Base-by-base conservation (phyloP, 306 rosid species). In the Cyamopsis tetragonoloba region DNA sequence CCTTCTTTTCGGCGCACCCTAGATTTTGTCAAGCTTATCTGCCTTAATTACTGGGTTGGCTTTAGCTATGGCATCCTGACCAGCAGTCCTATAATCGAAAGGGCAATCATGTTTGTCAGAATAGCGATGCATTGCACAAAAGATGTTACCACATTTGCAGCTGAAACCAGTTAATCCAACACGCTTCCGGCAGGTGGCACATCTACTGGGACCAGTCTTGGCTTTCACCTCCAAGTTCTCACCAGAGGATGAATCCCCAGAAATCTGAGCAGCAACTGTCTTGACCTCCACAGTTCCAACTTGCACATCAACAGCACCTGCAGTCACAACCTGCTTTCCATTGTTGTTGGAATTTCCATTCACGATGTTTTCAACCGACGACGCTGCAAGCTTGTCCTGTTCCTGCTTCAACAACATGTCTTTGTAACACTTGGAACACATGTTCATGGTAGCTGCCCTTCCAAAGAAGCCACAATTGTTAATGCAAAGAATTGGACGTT, bases 351-450 rank as follows among this genome's bases (percentile, higher is more conserved):
- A 46, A 72, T 19, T 30, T 4, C 83, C 82, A 66, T 87, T 86
- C 66, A 86, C 88, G 28, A 89, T 76, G 82, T 80, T 86, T 30
- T 74, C 93, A 43, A 89, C 79, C 1, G 96, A 86, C 20, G 93
- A 70, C 3, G 83, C 91, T 0, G 77, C 91, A 53, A 89, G 54
- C 13, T 83, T 70, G 15, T 76, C 91, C 66, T 84, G 96, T 26
- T 89, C 96, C 80, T 86, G 91, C 71, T 85, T 89, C 70, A 89
- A 46, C n/a, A 80, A 68, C 58, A 48, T 76, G 84, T 84, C 93
- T 81, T 89, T 89, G 83, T 82, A 89, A 68, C 96, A 89, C 80
- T 84, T 84, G 44, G 96, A 89, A 61, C 93, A 89, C 96, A 89
- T 89, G 60, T 89, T 86, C 93, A 86, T 86, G 7, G 96, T 86